Evolutionary conservation across 2,329 filamentous ascomycete species (phyloP), one percentile per base, ranked within the genome.

Genomic region (Arthrocladium fulminans): DNA sequence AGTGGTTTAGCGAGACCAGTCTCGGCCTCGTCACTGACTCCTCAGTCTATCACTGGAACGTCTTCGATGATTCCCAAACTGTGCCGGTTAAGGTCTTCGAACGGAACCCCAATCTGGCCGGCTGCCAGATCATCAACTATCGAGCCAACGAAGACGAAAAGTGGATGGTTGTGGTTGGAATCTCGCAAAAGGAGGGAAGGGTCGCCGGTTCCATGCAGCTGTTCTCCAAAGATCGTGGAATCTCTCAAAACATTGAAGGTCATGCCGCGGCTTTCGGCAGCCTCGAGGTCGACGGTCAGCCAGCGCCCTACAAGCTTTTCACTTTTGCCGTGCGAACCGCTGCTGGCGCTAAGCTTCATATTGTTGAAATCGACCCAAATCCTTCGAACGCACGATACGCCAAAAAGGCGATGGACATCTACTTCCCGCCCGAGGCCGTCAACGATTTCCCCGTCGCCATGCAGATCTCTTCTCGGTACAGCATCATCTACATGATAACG

Each of bases 91-190:
- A 98, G 76, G 74, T 94, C 61, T 98, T 97, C 65, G 90, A 97
- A 66, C 85, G 92, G 62, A 92, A 96, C 64, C 77, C 84, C 58
- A 96, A 95, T 65, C 79, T 98, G 49, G 79, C 77, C 60, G 85
- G 84, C 57, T 94, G 88, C 70, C 92, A 98, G 80, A 98, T 98
- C 69, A 98, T 98, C 79, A 98, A 97, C 74, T 98, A 98, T 73
- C 88, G 90, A 59, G 86, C 94, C 60, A 96, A 90, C 68, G 81
- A 83, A 56, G 90, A 98, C 57, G 88, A 88, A 66, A 95, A 95
- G 71, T 98, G 92, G 92, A 94, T 94, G 83, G 89, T 94, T 24
- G 83, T 96, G 49, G 88, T 98, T 50, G 92, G 92, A 61, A 98
- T 98, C 61, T 89, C 89, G 51, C 87, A 89, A 65, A 86, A 94